A percentile compares a stretch with the other conserved stretches of the same genome.
These are phyloP conservation scores for Aspergillus tamarii DNA, from an alignment of 2,329 filamentous ascomycete genomes.

Conservation along the genomic window DNA sequence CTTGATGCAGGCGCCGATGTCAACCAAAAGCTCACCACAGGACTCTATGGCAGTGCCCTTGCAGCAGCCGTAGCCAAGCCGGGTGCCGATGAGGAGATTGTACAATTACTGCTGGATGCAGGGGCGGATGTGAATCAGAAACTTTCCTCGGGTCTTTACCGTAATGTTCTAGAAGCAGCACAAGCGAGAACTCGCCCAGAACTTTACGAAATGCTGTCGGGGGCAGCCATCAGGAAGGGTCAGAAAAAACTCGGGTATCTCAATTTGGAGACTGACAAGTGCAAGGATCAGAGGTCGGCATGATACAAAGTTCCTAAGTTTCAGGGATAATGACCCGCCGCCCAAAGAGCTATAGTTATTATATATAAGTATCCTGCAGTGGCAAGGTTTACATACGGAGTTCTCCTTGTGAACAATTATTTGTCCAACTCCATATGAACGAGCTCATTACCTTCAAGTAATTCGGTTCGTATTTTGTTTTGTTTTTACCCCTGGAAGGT, in stretches of 20 bases:
- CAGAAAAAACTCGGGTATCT: background rate
- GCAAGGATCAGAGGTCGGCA: background rate
- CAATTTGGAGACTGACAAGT: background rate
- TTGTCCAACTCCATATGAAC: background rate
- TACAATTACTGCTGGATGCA: conserved; percentile 1
- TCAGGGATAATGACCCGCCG: background rate
- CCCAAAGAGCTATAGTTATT: too few relatives aligned
- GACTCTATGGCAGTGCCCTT: background rate
- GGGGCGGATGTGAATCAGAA: background rate
- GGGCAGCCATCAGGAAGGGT: background rate
- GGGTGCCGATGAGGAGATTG: background rate
- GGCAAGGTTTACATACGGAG: background rate
- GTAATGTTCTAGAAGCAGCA: background rate
- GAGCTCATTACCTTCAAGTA: background rate
- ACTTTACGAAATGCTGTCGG: background rate
- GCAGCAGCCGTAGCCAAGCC: background rate
- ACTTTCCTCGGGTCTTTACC: background rate
- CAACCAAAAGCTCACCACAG: background rate
- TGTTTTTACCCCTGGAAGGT: too few relatives aligned
- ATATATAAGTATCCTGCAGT: background rate
- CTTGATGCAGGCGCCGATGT: conserved; percentile 1
- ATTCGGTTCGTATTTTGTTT: background rate
- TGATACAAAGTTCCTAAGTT: background rate
- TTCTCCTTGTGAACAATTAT: too few relatives aligned
- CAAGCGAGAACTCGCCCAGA: background rate